Percentiles rank a stretch among this genome's conserved stretches.
These are phyloP conservation scores for Myxozyma sirexii DNA, from an alignment of 805 yeast species.

Conservation along the genomic window DNA sequence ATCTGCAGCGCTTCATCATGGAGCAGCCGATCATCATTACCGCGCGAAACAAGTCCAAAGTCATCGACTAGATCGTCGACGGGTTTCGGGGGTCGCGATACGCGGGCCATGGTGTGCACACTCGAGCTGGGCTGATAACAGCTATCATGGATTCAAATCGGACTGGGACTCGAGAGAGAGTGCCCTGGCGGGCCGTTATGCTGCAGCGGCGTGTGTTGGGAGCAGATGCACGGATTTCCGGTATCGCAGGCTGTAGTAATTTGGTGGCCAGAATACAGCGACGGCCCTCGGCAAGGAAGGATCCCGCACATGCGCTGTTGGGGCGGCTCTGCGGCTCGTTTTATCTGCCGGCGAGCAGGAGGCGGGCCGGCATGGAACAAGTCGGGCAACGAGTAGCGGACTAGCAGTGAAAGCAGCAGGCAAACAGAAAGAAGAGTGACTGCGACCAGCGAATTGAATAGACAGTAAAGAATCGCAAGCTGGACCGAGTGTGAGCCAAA, in stretches of 20 bases:
- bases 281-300: neutral
- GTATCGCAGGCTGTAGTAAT: neutral
- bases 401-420: too few relatives aligned
- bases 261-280: neutral
- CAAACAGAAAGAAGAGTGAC: too few relatives aligned
- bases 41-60: conserved; percentile 33
- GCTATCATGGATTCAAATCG: too few relatives aligned
- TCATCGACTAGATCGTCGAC: conserved; percentile 13
- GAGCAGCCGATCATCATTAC: conserved; percentile 26
- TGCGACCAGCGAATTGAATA: too few relatives aligned
- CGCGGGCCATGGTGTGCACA: neutral
- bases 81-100: neutral
- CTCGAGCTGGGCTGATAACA: too few relatives aligned
- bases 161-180: too few relatives aligned
- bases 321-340: neutral
- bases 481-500: too few relatives aligned
- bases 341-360: neutral
- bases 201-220: neutral
- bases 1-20: conserved; percentile 17
- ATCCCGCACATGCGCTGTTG: conserved; percentile 13
- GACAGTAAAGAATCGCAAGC: too few relatives aligned
- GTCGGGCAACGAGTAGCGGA: too few relatives aligned
- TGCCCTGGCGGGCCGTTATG: too few relatives aligned
- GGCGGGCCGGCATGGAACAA: too few relatives aligned
- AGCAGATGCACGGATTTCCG: neutral